phyloP scores from a whole-genome alignment of 495 filamentous ascomycete genomes.

The Trichodelitschia bisporula region DNA sequence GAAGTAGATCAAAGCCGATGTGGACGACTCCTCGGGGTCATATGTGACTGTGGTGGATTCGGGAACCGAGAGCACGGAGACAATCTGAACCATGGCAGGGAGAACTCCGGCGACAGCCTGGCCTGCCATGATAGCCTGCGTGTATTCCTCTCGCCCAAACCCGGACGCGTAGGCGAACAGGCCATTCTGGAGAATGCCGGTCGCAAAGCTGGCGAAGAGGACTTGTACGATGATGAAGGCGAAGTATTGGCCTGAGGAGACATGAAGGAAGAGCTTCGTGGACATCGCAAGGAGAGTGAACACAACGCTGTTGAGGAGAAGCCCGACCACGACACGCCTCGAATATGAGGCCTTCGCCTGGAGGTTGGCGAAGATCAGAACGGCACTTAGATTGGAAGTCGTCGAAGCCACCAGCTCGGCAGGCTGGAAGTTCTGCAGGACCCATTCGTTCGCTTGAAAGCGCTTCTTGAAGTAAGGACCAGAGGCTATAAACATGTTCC shows the following conservation, averaged over 20 bases:
- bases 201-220: constrained; percentile 46
- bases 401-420: constrained; percentile 72
- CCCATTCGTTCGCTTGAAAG: constrained; percentile 43
- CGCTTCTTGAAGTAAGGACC: constrained; percentile 79
- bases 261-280: constrained; percentile 35
- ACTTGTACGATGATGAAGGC: constrained; percentile 66
- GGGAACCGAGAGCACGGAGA: constrained; percentile 50
- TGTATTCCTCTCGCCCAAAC: constrained; percentile 67
- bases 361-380: constrained; percentile 48
- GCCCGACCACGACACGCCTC: constrained; percentile 46
- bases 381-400: constrained; percentile 48
- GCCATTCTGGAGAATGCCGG: constrained; percentile 80
- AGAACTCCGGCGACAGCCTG: constrained; percentile 84
- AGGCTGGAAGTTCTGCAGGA: constrained; percentile 60
- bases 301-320: constrained; percentile 43
- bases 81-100: constrained; percentile 64
- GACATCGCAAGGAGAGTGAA: constrained; percentile 63
- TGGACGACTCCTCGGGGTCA: constrained; percentile 20
- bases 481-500: constrained; percentile 97
- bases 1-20: constrained; percentile 75
- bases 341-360: constrained; percentile 68
- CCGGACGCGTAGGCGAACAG: constrained; percentile 76
- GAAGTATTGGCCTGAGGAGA: constrained; percentile 42
- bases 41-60: constrained; percentile 6
- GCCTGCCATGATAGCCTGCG: constrained; percentile 87